Percentiles rank a stretch among this genome's conserved stretches.
Conservation (phyloP, 192 early-diverging fungal species). For the Entophlyctis helioformis region DNA sequence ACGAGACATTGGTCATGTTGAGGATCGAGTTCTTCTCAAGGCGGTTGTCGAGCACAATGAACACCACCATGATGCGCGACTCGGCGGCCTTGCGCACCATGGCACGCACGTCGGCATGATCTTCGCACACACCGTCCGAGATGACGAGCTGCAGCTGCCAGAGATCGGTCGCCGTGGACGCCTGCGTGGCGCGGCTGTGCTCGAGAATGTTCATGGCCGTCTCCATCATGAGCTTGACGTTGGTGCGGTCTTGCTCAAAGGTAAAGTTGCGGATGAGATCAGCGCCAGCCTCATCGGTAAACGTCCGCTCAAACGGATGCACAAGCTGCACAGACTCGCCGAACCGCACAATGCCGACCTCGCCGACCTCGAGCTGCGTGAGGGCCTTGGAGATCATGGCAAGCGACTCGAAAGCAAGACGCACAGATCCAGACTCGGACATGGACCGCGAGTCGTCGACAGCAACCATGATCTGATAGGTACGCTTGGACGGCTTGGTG, state of each 20-base stretch:
- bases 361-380: constrained; percentile 88
- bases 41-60: constrained; percentile 87
- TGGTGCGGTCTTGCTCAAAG: constrained; percentile 77
- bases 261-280: constrained; percentile 81
- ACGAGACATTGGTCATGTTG: constrained; percentile 80
- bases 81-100: constrained; percentile 73
- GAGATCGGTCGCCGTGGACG: constrained; percentile 47
- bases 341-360: constrained; percentile 82
- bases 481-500: constrained; percentile 90
- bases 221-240: constrained; percentile 79
- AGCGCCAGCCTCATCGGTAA: constrained; percentile 82
- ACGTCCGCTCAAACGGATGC: constrained; percentile 91
- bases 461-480: constrained; percentile 96
- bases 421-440: constrained; percentile 74
- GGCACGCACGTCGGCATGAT: constrained; percentile 71
- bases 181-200: constrained; percentile 40
- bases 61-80: constrained; percentile 90
- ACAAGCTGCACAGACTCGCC: constrained; percentile 75
- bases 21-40: constrained; percentile 73
- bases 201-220: constrained; percentile 69
- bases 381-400: constrained; percentile 86
- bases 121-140: constrained; percentile 95
- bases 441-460: constrained; percentile 98
- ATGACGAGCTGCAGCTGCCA: constrained; percentile 96
- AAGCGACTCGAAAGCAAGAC: constrained; percentile 90